Evolutionary conservation across 441 rosid species (phyloP).

Genomic region (Adansonia grandidieri): DNA sequence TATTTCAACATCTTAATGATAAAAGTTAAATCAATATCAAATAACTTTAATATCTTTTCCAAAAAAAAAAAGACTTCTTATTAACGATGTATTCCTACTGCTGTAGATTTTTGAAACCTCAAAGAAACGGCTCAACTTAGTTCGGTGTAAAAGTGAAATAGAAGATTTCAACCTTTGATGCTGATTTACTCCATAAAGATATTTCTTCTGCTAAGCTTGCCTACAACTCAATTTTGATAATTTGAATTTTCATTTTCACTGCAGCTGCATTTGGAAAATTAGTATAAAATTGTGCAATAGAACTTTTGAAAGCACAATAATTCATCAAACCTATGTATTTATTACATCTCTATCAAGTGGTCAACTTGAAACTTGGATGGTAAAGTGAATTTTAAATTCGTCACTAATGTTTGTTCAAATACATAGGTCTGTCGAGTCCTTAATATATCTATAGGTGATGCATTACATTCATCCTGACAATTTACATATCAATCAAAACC

Average conservation of each 20-base stretch:
- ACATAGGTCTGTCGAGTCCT: background rate
- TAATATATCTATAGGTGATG: background rate
- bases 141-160: background rate
- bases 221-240: background rate
- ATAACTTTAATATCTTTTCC: background rate
- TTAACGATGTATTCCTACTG: background rate
- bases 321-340: background rate
- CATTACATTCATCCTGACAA: constrained; percentile 2
- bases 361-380: background rate
- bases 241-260: background rate
- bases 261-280: background rate
- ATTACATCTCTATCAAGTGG: background rate
- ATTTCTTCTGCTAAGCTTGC: background rate
- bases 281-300: background rate
- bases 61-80: background rate
- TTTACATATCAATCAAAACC: background rate
- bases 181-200: background rate
- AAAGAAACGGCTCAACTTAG: background rate
- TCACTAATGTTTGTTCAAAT: background rate
- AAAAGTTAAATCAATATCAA: background rate
- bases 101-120: background rate
- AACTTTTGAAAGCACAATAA: constrained; percentile 2
- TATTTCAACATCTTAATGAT: background rate
- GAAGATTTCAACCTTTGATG: background rate
- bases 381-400: background rate